A percentile compares a stretch with the other conserved stretches of the same genome.
Evolutionary conservation across 169 alveolate genomes (phyloP).

Genomic region (Eimeria sp.): DNA sequence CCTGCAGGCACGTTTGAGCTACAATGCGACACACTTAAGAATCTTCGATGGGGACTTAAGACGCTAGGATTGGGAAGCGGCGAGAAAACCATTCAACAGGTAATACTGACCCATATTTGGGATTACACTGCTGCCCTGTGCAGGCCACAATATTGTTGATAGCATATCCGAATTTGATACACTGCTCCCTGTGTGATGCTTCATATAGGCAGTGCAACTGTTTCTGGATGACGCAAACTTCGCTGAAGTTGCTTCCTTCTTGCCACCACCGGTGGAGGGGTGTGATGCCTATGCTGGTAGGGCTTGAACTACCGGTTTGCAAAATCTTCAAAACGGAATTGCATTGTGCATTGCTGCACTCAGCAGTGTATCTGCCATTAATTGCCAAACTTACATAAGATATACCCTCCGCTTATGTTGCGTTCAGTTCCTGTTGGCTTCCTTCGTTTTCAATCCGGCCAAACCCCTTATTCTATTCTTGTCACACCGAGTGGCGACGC

Average conservation of each 20-base stretch:
- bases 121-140: background rate
- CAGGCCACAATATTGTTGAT: background rate
- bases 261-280: conserved; percentile 72
- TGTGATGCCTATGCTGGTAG: conserved; percentile 23
- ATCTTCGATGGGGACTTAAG: conserved; percentile 43
- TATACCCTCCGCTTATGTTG: background rate
- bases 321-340: background rate
- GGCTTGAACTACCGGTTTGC: background rate
- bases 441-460: conserved; percentile 36
- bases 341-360: background rate
- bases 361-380: background rate
- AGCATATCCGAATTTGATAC: background rate
- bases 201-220: conserved; percentile 5
- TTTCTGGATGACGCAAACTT: conserved; percentile 32
- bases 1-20: conserved; percentile 11
- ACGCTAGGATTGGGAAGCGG: conserved; percentile 69
- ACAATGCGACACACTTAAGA: conserved; percentile 36
- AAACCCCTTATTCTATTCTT: background rate
- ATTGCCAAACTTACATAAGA: background rate
- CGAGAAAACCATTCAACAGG: conserved; percentile 8
- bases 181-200: background rate
- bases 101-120: background rate
- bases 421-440: conserved; percentile 66
- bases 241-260: conserved; percentile 55
- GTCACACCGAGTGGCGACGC: conserved; percentile 69